Base-by-base conservation (phyloP, 1,284 basidiomycete genomes). In the Rhizoctonia solani region DNA sequence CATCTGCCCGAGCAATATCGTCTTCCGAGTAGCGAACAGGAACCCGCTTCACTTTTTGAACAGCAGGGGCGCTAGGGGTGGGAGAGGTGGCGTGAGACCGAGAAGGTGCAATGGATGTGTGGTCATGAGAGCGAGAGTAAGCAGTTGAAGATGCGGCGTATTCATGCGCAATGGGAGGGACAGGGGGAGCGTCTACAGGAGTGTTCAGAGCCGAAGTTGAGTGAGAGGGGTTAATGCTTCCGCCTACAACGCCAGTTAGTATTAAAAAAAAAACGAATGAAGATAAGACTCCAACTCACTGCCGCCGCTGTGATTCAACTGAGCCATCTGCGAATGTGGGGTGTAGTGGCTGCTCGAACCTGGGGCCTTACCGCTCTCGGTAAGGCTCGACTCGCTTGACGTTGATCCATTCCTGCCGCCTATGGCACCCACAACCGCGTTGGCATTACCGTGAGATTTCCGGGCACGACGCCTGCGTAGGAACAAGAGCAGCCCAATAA, bases 241-340 rank as follows among this genome's bases (percentile, higher is more conserved):
- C 61, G 23, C 61, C 61, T 65, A 27, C 4, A 58, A 23, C 16
- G 25, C 19, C 1, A 25, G 11, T 54, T 27, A 65, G 39, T 41
- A 23, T 44, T 23, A 4, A 8, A 29, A 44, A 32, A 21, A 4
- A 3, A 27, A 4, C 9, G 13, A 23, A 54, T 30, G 14, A 11
- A 21, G 34, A 34, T 6, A n/a, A n/a, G n/a, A n/a, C n/a, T 21
- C 4, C 3, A 14, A 53, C 61, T 65, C 32, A 65, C 61, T 65
- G 21, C 61, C 61, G 19, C 34, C 34, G 8, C 34, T 44, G 39
- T 65, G 55, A 19, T 58, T 19, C 39, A 65, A 29, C 50, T 65
- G 61, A 13, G 61, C 25, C 61, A 65, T 65, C 39, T 65, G 61
- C 29, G 61, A 65, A 23, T 65, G 61, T 44, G 61, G 61, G 14